Evolutionary conservation across 2,329 filamentous ascomycete genomes (phyloP).

Genomic region (Acarospora socialis): DNA sequence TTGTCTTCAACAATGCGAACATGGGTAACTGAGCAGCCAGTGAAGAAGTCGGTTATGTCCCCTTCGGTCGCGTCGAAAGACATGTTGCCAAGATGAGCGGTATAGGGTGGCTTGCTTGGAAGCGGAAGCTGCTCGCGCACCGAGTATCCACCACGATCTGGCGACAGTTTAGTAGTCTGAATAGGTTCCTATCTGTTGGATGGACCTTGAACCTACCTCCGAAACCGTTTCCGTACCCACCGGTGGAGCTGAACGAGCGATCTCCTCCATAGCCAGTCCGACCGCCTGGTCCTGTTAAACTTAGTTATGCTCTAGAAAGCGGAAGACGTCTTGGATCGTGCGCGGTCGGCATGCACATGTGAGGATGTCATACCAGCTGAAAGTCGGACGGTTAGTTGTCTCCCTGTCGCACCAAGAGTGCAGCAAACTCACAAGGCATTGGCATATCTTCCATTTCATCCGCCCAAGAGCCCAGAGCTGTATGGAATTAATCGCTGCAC

Average conservation of each 20-base stretch:
- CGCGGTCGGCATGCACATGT: not conserved
- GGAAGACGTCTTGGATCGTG: too few species aligned
- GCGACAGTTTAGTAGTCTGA: slow-evolving; percentile 9
- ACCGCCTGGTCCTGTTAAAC: slow-evolving; percentile 8
- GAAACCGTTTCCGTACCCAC: slow-evolving; percentile 26
- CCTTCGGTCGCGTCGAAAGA: slow-evolving; percentile 77
- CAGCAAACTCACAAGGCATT: slow-evolving; percentile 32
- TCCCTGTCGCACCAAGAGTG: not conserved
- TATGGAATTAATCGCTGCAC: slow-evolving; percentile 19
- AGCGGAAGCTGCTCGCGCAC: slow-evolving; percentile 61
- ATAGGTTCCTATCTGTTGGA: slow-evolving; percentile 3
- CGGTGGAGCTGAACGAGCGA: slow-evolving; percentile 12
- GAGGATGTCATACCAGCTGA: slow-evolving; percentile 6
- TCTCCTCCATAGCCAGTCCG: slow-evolving; percentile 9
- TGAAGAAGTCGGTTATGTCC: slow-evolving; percentile 75
- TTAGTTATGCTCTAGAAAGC: slow-evolving; percentile 4
- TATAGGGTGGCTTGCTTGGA: slow-evolving; percentile 85
- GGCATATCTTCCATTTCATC: slow-evolving; percentile 91
- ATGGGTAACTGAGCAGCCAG: slow-evolving; percentile 69
- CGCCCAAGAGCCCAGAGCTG: slow-evolving; percentile 83
- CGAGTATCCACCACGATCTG: slow-evolving; percentile 25
- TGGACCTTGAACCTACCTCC: slow-evolving; percentile 17
- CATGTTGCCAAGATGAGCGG: slow-evolving; percentile 89
- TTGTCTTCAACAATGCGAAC: slow-evolving; percentile 97
- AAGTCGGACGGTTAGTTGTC: slow-evolving; percentile 1